phyloP scores from a whole-genome alignment of 1,284 basidiomycete genomes.

The Somion occarium region DNA sequence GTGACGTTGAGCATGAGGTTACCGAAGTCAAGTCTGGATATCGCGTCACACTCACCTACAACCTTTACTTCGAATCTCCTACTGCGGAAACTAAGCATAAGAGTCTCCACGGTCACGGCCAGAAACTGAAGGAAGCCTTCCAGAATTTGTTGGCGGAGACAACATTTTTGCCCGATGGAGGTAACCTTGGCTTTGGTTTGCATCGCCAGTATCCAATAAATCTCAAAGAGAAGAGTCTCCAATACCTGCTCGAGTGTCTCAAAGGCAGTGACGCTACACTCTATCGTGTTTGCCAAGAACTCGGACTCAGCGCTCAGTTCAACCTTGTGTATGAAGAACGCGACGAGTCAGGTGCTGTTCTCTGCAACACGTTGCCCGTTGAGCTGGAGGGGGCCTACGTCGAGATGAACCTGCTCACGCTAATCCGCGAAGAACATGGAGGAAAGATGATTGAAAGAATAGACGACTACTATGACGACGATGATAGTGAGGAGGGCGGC shows the following conservation, averaged over 20 bases:
- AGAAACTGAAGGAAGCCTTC: slow-evolving; percentile 10
- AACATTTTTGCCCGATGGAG: slow-evolving; percentile 27
- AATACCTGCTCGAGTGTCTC: slow-evolving; percentile 7
- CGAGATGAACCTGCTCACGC: background rate
- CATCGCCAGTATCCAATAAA: slow-evolving; percentile 30
- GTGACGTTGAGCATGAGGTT: slow-evolving; percentile 41
- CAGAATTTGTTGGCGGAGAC: slow-evolving; percentile 18
- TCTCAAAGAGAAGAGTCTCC: background rate
- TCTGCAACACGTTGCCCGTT: background rate
- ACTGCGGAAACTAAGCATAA: background rate
- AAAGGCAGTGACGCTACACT: slow-evolving; percentile 18
- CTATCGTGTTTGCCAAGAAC: slow-evolving; percentile 3
- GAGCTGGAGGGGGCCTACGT: background rate
- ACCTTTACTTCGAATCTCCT: slow-evolving; percentile 25
- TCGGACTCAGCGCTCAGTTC: slow-evolving; percentile 8
- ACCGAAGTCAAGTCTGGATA: slow-evolving; percentile 31
- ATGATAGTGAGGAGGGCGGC: background rate
- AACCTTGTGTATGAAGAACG: slow-evolving; percentile 1
- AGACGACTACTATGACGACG: background rate
- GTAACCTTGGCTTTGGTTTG: slow-evolving; percentile 32
- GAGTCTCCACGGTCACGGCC: background rate
- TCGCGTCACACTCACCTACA: slow-evolving; percentile 37
- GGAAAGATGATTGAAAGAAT: background rate
- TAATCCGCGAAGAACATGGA: background rate
- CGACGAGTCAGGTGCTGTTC: background rate